phyloP scores from a whole-genome alignment of 2,329 filamentous ascomycete species.

The Rhynchosporium graminicola region DNA sequence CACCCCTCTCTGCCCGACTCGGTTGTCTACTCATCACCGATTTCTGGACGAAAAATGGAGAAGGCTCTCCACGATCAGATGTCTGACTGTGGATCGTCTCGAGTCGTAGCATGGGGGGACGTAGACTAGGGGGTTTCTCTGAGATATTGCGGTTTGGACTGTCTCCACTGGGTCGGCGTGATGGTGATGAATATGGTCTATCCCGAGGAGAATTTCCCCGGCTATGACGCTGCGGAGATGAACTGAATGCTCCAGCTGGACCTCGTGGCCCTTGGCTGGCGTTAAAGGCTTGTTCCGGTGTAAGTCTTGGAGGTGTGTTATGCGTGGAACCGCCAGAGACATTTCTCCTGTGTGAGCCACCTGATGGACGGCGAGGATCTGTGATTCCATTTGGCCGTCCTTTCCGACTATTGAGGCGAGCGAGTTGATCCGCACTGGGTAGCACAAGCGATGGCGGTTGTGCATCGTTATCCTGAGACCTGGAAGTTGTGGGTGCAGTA shows the following conservation, averaged over 20 bases:
- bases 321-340: slow-evolving; percentile 24
- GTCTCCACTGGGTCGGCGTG: slow-evolving; percentile 26
- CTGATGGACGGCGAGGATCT: slow-evolving; percentile 37
- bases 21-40: slow-evolving; percentile 38
- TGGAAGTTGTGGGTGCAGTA: slow-evolving; percentile 28
- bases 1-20: slow-evolving; percentile 60
- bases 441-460: slow-evolving; percentile 15
- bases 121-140: slow-evolving; percentile 41
- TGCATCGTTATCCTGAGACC: not conserved
- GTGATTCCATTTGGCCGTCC: slow-evolving; percentile 34
- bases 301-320: slow-evolving; percentile 21
- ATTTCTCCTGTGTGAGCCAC: slow-evolving; percentile 20
- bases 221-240: slow-evolving; percentile 15
- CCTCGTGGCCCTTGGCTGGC: slow-evolving; percentile 25
- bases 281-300: slow-evolving; percentile 24
- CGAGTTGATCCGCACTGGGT: slow-evolving; percentile 38
- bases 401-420: slow-evolving; percentile 38
- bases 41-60: slow-evolving; percentile 30
- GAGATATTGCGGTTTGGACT: slow-evolving; percentile 46
- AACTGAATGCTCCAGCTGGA: slow-evolving; percentile 20
- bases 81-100: slow-evolving; percentile 55
- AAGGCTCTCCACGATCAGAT: slow-evolving; percentile 33
- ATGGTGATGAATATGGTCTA: slow-evolving; percentile 24
- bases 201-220: slow-evolving; percentile 15
- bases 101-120: slow-evolving; percentile 54